A percentile compares a stretch with the other conserved stretches of the same genome.
phyloP scores from a whole-genome alignment of 2,329 filamentous ascomycete genomes.

The Trichoderma brevicompactum region DNA sequence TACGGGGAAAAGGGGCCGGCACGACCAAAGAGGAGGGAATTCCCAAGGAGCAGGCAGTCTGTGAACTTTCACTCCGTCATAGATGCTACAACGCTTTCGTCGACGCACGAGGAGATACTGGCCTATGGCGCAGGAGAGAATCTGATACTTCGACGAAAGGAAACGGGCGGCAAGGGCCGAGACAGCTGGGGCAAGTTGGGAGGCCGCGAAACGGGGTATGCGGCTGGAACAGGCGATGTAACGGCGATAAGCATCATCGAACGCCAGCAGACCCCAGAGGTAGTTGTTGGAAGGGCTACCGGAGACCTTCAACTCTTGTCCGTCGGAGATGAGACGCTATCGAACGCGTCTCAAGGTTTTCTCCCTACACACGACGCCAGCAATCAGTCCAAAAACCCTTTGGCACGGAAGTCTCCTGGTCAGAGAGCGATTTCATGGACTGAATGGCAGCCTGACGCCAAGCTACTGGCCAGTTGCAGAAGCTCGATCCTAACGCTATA shows the following conservation, averaged over 20 bases:
- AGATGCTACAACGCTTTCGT: conserved; percentile 48
- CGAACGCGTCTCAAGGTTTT: conserved; percentile 36
- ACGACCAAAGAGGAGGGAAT: conserved; percentile 30
- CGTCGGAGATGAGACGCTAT: conserved; percentile 39
- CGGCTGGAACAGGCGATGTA: conserved; percentile 54
- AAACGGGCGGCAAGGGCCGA: conserved; percentile 33
- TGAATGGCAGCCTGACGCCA: conserved; percentile 40
- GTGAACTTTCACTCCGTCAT: conserved; percentile 53
- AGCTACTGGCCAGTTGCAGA: conserved; percentile 41
- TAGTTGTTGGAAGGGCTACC: conserved; percentile 55
- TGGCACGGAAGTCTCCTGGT: conserved; percentile 23
- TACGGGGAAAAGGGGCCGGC: conserved; percentile 34
- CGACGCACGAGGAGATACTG: conserved; percentile 50
- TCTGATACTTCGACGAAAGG: conserved; percentile 49
- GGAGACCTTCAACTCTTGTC: conserved; percentile 54
- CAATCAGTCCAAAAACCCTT: conserved; percentile 23
- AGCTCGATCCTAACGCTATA: conserved; percentile 41
- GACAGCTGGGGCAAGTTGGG: conserved; percentile 45
- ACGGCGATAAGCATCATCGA: conserved; percentile 53
- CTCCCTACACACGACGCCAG: conserved; percentile 26
- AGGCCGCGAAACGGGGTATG: conserved; percentile 48
- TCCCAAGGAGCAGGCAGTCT: conserved; percentile 38
- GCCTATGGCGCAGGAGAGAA: conserved; percentile 59
- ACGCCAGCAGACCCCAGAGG: conserved; percentile 38
- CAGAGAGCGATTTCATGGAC: conserved; percentile 40